Evolutionary conservation across 805 yeast genomes (phyloP).

Genomic region (Yarrowia bubula): DNA sequence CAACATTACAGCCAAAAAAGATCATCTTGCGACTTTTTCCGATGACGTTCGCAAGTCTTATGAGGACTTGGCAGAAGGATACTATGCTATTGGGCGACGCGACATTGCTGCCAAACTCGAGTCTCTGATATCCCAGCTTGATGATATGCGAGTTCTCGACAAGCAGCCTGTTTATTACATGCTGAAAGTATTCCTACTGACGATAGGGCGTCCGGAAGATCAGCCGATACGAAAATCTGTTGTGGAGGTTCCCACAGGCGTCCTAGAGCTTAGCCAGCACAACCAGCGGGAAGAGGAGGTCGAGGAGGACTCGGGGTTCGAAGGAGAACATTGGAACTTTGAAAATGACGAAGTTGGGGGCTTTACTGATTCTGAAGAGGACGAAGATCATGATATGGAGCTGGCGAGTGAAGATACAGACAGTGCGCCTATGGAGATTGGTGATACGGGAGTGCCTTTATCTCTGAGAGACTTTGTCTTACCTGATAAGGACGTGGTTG

Average conservation of each 20-base stretch:
- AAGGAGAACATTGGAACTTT: slow-evolving; percentile 13
- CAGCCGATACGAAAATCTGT: background rate
- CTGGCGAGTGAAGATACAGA: background rate
- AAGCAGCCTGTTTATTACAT: slow-evolving; percentile 11
- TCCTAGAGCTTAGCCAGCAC: background rate
- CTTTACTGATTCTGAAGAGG: slow-evolving; percentile 9
- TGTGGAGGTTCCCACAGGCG: background rate
- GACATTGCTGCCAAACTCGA: background rate
- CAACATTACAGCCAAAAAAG: background rate
- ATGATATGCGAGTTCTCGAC: background rate
- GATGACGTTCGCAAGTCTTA: slow-evolving; percentile 1
- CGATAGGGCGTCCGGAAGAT: slow-evolving; percentile 2
- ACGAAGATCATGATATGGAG: background rate
- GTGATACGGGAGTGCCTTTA: background rate
- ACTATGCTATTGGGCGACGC: slow-evolving; percentile 6
- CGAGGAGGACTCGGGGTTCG: background rate
- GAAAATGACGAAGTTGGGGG: slow-evolving; percentile 12
- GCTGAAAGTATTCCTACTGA: slow-evolving; percentile 15
- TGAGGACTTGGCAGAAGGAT: background rate
- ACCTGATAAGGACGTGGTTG: background rate
- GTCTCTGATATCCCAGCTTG: background rate
- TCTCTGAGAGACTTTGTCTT: background rate
- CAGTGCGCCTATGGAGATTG: background rate
- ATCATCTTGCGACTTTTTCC: slow-evolving; percentile 7
- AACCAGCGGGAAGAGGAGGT: background rate